phyloP scores from a whole-genome alignment of 2,329 filamentous ascomycete species.

The Cladophialophora exuberans region DNA sequence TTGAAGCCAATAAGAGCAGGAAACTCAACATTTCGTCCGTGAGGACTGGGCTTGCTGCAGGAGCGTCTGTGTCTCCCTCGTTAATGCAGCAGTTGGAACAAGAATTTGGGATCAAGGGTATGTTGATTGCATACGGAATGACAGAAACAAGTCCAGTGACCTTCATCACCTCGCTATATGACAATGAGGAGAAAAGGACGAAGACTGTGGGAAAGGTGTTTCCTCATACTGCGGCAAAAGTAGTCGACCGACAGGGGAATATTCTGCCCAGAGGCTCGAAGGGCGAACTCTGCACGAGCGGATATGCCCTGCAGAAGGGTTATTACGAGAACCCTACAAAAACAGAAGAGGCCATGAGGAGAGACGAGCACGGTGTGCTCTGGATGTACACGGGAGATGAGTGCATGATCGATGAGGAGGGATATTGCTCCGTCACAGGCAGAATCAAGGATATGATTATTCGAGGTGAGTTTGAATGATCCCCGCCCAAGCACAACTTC shows the following conservation, averaged over 20 bases:
- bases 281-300: constrained; percentile 80
- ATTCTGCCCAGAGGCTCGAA: constrained; percentile 66
- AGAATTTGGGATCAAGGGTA: constrained; percentile 72
- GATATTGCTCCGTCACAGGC: constrained; percentile 76
- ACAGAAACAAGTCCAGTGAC: constrained; percentile 76
- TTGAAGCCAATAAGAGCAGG: constrained; percentile 19
- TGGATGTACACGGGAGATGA: constrained; percentile 96
- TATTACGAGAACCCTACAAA: constrained; percentile 75
- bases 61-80: constrained; percentile 72
- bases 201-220: constrained; percentile 75
- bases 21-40: constrained; percentile 45
- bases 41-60: constrained; percentile 84
- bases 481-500: not conserved
- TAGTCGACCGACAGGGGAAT: constrained; percentile 71
- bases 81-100: constrained; percentile 69
- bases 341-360: constrained; percentile 68
- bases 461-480: constrained; percentile 52
- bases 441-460: constrained; percentile 84
- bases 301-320: constrained; percentile 86
- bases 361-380: constrained; percentile 49
- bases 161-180: constrained; percentile 79
- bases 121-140: constrained; percentile 98
- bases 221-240: constrained; percentile 77
- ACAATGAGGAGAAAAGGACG: constrained; percentile 72
- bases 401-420: constrained; percentile 72